Evolutionary conservation across 1,284 basidiomycete species (phyloP).

Genomic region (Neolentinus lepideus): DNA sequence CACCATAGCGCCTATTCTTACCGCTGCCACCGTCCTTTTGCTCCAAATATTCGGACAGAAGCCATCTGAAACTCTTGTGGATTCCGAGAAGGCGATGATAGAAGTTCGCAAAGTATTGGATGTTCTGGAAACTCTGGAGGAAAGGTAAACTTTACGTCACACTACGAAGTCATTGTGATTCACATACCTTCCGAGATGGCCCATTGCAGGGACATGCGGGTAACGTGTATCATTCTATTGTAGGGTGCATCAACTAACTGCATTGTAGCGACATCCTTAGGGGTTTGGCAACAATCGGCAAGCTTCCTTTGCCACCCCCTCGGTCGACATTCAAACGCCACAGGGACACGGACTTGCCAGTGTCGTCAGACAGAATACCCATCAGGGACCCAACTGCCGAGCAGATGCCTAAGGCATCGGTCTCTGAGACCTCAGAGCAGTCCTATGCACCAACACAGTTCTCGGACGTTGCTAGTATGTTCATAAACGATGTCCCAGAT

Average conservation of each 20-base stretch:
- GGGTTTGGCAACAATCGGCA: constrained; percentile 59
- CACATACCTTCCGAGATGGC: constrained; percentile 45
- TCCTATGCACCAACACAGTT: too few species aligned
- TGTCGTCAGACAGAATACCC: constrained; percentile 4
- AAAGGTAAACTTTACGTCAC: neutral
- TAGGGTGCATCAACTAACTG: neutral
- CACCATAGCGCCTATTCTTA: constrained; percentile 22
- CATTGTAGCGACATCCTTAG: constrained; percentile 55
- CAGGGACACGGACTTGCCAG: constrained; percentile 41
- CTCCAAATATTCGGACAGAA: neutral
- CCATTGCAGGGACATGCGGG: neutral
- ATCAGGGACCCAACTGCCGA: neutral
- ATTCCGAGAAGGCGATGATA: neutral
- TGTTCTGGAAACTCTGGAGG: neutral
- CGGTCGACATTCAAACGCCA: constrained; percentile 50
- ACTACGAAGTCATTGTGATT: constrained; percentile 49
- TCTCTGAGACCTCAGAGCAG: too few species aligned
- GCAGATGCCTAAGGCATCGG: too few species aligned
- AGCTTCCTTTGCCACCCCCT: constrained; percentile 53
- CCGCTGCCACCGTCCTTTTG: neutral
- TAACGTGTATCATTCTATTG: neutral
- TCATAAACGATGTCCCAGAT: too few species aligned
- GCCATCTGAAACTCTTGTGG: neutral
- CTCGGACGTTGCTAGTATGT: too few species aligned
- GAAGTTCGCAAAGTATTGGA: neutral